These are phyloP conservation scores for Rhinocladiella similis DNA, from an alignment of 2,329 filamentous ascomycete species.

Conservation along the genomic window DNA sequence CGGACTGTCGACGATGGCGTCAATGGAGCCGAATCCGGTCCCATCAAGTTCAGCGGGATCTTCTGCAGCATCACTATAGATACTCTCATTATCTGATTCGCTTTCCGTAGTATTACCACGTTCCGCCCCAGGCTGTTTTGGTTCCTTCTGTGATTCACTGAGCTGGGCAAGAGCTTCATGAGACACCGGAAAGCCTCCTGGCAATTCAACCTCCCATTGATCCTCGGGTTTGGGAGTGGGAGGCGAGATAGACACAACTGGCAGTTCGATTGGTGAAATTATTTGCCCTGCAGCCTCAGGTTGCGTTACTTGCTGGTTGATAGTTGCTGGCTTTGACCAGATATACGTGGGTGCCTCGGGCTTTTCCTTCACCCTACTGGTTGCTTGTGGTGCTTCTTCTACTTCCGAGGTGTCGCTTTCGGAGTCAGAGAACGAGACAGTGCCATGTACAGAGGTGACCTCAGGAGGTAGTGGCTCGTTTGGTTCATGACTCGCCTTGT, in stretches of 20 bases:
- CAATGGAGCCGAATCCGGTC: slow-evolving; percentile 51
- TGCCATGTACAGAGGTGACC: slow-evolving; percentile 68
- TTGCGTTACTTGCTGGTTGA: slow-evolving; percentile 4
- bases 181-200: slow-evolving; percentile 58
- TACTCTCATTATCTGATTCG: slow-evolving; percentile 37
- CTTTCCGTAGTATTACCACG: slow-evolving; percentile 16
- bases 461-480: slow-evolving; percentile 69
- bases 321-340: background rate
- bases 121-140: background rate
- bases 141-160: slow-evolving; percentile 3
- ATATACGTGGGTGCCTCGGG: too few species aligned
- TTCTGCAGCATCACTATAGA: slow-evolving; percentile 45
- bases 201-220: slow-evolving; percentile 49
- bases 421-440: slow-evolving; percentile 63
- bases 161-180: slow-evolving; percentile 9
- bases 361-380: too few species aligned
- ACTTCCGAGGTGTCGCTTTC: slow-evolving; percentile 31
- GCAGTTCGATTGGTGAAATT: slow-evolving; percentile 31
- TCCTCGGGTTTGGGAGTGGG: slow-evolving; percentile 44
- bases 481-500: slow-evolving; percentile 25
- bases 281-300: background rate
- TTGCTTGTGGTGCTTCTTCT: background rate
- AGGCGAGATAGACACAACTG: slow-evolving; percentile 48
- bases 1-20: slow-evolving; percentile 47
- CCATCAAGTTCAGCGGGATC: slow-evolving; percentile 35